Evolutionary conservation across 2,329 filamentous ascomycete genomes (phyloP), one percentile per base, ranked within the genome.

Genomic region (Trichoderma endophyticum): DNA sequence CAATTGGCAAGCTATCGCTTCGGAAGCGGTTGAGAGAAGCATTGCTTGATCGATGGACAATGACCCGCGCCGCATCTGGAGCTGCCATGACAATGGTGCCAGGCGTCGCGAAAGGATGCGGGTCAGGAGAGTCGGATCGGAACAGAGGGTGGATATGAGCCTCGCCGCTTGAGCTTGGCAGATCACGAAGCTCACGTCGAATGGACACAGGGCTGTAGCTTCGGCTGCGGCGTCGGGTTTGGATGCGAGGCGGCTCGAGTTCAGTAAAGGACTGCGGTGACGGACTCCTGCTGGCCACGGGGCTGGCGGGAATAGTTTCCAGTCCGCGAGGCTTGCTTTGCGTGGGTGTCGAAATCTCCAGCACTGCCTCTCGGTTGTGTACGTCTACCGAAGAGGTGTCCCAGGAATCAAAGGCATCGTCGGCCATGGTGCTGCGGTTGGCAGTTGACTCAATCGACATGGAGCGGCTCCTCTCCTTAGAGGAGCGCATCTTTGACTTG

Each of bases 81-180:
- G 92, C 90, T 0, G 92, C 92, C 12, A 89, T 84, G 63, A 95
- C 91, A 18, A 91, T 86, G 0, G 92, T 95, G 0, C 91, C 91
- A 0, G 91, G 90, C 0, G 91, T 92, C 1, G 87, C 86, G 6
- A 88, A 81, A 0, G 92, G 88, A 1, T 91, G 90, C 8, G 91
- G 91, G 1, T 85, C 86, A 0, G 91, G 91, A 54, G 89, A 92
- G 77, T 93, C 91, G 6, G 90, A 90, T 72, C 92, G 87, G 83
- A 95, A 94, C 3, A 95, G 85, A 9, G 92, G 92, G 79, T 95
- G 92, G 60, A 94, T 94, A 77, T 94, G 89, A 4, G 89, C 85
- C 79, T 94, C 91, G 76, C 85, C 83, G 74, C 82, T 74, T 14
- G 76, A 78, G 78, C 72, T 77, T 9, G 72, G 75, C 34, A 73